Conservation (phyloP, 1,284 basidiomycete species). For the Phylloboletellus chloephorus region DNA sequence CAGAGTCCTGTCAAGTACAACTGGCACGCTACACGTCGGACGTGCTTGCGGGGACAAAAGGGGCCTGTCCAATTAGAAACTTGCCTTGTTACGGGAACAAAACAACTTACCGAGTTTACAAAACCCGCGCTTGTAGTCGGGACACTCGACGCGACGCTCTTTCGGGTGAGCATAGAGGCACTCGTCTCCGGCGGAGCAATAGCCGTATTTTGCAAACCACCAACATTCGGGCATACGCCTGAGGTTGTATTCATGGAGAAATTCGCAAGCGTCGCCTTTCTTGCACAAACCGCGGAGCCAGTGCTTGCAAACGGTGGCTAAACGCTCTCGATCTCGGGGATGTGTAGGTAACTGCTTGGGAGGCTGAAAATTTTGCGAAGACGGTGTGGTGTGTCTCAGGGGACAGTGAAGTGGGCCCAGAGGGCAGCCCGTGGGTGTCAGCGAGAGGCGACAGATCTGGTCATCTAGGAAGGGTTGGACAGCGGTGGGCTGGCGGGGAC, state of each 20-base stretch:
- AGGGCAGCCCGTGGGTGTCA: slow-evolving; percentile 81
- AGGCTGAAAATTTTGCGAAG: slow-evolving; percentile 82
- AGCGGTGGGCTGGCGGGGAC: neutral
- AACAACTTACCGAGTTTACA: slow-evolving; percentile 74
- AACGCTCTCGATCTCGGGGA: slow-evolving; percentile 78
- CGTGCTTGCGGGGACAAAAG: slow-evolving; percentile 87
- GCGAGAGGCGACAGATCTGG: slow-evolving; percentile 82
- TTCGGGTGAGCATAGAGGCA: slow-evolving; percentile 98
- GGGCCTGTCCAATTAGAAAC: slow-evolving; percentile 54
- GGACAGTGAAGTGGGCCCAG: slow-evolving; percentile 85
- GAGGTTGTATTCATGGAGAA: slow-evolving; percentile 98
- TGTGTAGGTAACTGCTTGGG: slow-evolving; percentile 76
- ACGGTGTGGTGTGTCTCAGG: slow-evolving; percentile 83
- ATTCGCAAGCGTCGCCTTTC: slow-evolving; percentile 97
- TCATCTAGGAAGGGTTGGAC: slow-evolving; percentile 53
- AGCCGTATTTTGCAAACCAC: slow-evolving; percentile 98
- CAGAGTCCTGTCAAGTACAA: slow-evolving; percentile 93
- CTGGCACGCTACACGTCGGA: slow-evolving; percentile 87
- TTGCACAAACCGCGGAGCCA: slow-evolving; percentile 98
- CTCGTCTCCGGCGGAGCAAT: slow-evolving; percentile 96
- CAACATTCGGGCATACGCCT: slow-evolving; percentile 99
- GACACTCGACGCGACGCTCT: slow-evolving; percentile 89
- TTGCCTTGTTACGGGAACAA: slow-evolving; percentile 1
- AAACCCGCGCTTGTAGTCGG: slow-evolving; percentile 93
- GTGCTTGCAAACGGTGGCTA: slow-evolving; percentile 98